Base-by-base conservation (phyloP, 345 rosid species). In the Populus alba region DNA sequence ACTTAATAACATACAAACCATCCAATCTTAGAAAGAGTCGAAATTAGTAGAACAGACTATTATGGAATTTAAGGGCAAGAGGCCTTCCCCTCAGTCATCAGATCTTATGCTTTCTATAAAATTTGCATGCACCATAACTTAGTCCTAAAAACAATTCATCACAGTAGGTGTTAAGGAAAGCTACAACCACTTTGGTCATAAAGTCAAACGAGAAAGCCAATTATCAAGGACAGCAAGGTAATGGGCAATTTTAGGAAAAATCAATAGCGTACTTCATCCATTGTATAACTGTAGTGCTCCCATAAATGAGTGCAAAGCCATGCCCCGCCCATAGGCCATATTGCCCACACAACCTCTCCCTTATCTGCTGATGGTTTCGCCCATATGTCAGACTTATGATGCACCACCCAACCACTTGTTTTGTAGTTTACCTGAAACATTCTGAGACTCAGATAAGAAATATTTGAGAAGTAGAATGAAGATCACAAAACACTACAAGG, bases 241-340 rank as follows among this genome's bases (percentile, higher is more conserved):
- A 5, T 15, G 11, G 61, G 17, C 25, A 33, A 37, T 25, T 68
- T 33, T 70, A 10, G 68, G 18, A 70, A 62, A 47, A 79, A 47
- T 38, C 13, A 73, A 75, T 76, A 57, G 43, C 90, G 76, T 80
- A 96, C 99, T 81, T 86, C 85, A 84, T 96, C 97, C 86, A 91
- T 61, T 15, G 98, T 90, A 79, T 89, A 96, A 23, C 76, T 77
- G 76, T 92, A 96, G 73, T 94, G 97, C 82, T 94, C 98, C 99
- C 99, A 96, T 17, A 91, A 86, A 86, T 94, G 99, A n/a, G 95
- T 89, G 79, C 99, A 94, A 70, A 96, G 94, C 98, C 99, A 96
- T 55, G 99, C 91, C 68, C 99, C 99, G 29, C 97, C 99, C 98
- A 96, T 94, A 27, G 95, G 97, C 99, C 99, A 96, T 10, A 96